Conservation (phyloP, 2,329 filamentous ascomycete species). For the Fusarium luffae region DNA sequence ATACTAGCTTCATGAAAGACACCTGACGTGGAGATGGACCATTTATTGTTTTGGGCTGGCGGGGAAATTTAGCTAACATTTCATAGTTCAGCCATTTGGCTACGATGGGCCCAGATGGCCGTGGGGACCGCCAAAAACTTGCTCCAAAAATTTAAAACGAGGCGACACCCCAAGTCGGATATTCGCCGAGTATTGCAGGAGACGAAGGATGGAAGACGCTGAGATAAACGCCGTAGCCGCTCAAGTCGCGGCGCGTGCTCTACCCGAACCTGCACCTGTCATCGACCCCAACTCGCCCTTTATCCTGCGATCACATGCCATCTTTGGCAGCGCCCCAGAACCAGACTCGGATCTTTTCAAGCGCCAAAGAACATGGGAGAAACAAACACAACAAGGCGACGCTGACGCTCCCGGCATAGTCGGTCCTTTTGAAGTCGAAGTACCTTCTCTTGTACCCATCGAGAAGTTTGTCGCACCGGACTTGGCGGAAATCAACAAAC, state of each 20-base stretch:
- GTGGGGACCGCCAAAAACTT: background rate
- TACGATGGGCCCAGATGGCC: background rate
- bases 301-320: background rate
- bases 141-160: background rate
- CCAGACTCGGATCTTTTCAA: background rate
- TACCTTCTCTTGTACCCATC: fast-evolving
- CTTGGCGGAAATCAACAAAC: background rate
- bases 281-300: background rate
- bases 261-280: fast-evolving
- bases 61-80: background rate
- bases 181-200: background rate
- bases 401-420: background rate
- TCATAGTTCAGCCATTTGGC: background rate
- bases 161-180: background rate
- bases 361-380: background rate
- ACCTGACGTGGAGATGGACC: background rate
- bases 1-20: background rate
- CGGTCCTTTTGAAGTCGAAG: background rate
- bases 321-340: background rate
- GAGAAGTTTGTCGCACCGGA: background rate
- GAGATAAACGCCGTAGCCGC: fast-evolving
- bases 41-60: background rate
- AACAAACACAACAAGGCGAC: background rate
- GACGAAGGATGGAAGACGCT: background rate
- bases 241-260: fast-evolving